Evolutionary conservation across 2,329 filamentous ascomycete species (phyloP).

Genomic region (Fusarium algeriense): DNA sequence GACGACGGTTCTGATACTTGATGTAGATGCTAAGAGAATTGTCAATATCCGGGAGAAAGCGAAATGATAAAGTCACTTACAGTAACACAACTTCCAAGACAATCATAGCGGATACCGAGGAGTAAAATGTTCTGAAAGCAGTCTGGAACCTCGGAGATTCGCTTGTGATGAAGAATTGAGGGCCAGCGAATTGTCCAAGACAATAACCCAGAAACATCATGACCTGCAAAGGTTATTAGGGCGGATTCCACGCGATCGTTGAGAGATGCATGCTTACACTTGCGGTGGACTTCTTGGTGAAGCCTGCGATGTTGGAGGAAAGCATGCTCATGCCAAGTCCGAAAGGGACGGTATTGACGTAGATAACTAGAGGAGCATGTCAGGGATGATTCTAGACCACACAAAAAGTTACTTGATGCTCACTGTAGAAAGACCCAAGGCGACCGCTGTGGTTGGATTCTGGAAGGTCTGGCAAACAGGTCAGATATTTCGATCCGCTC

Average conservation of each 20-base stretch:
- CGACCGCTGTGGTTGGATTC: neutral
- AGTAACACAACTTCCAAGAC: neutral
- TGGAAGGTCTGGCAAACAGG: neutral
- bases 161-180: neutral
- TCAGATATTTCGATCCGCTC: neutral
- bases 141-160: neutral
- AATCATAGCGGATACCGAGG: neutral
- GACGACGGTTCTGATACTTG: neutral
- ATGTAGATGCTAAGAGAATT: neutral
- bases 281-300: neutral
- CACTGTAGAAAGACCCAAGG: neutral
- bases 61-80: neutral
- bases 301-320: neutral
- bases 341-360: neutral
- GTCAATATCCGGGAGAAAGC: neutral
- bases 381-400: accelerated
- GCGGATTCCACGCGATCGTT: neutral
- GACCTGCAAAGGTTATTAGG: neutral
- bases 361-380: accelerated
- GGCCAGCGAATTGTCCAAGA: neutral
- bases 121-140: neutral
- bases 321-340: neutral
- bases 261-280: neutral
- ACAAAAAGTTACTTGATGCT: neutral
- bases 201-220: neutral